These are phyloP conservation scores for Boletus huronensis DNA, from an alignment of 768 basidiomycete species.

Conservation along the genomic window DNA sequence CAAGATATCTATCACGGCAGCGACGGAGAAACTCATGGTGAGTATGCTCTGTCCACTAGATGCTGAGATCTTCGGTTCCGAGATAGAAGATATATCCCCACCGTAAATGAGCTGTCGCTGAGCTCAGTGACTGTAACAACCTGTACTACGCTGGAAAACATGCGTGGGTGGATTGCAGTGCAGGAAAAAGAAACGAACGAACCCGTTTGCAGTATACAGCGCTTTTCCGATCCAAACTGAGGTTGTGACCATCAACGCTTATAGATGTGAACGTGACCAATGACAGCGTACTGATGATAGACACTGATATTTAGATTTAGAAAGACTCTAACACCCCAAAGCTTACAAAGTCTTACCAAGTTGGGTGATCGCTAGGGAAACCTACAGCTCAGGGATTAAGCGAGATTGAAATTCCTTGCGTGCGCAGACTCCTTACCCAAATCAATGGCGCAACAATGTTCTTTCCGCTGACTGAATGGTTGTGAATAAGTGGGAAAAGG, in stretches of 20 bases:
- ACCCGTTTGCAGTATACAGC: conserved; percentile 1
- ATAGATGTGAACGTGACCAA: not conserved
- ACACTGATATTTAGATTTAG: not conserved
- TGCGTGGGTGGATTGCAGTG: not conserved
- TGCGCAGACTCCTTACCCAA: conserved; percentile 6
- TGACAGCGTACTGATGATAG: not conserved
- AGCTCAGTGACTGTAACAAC: not conserved
- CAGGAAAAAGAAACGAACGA: not conserved
- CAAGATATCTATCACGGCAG: conserved; percentile 5
- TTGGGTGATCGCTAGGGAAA: not conserved
- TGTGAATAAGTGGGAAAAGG: not conserved
- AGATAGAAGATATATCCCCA: not conserved
- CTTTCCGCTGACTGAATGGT: conserved; percentile 3
- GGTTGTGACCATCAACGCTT: not conserved
- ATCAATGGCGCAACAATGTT: conserved; percentile 1
- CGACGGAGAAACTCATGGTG: not conserved
- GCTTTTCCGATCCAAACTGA: not conserved
- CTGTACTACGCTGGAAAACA: not conserved
- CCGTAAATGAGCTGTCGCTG: not conserved
- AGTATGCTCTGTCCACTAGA: not conserved
- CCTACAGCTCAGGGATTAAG: not conserved
- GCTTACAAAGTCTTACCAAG: conserved; percentile 4
- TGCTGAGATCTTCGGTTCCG: not conserved
- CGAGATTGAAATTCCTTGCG: not conserved
- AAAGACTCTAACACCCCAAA: not conserved